Base-by-base conservation (phyloP, 2,329 filamentous ascomycete genomes). In the Helotiales sp. region DNA sequence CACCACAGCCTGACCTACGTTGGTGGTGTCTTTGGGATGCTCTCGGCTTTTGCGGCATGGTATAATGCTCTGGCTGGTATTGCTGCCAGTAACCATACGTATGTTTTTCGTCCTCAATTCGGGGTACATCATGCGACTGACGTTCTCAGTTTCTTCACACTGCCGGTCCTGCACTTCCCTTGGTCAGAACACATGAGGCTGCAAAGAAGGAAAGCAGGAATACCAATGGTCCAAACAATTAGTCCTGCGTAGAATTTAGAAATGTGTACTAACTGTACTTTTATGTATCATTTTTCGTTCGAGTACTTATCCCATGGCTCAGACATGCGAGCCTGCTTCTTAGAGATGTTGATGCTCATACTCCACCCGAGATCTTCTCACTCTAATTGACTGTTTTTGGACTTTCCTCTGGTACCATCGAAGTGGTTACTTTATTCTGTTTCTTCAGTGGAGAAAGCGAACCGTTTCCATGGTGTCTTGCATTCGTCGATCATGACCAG, bases 51-150 rank as follows among this genome's bases (percentile, higher is more conserved):
- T 73, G 75, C 84, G 45, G 85, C 86, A 47, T 88, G 86, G 86
- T 87, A 86, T 78, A 86, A 86, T 73, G 85, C 86, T 63, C 76
- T 86, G 22, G 84, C 84, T 43, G 85, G 85, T 81, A 80, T 87
- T 68, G 81, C 82, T 67, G 85, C 87, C 32, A 71, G 67, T 55
- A 69, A 68, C 49, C 55, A 66, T 40, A 68, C 62, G 67, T 69
- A 61, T n/a, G 64, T 76, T 11, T 17, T 5, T n/a, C 50, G 2
- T 20, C 13, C 15, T 24, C 6, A 28, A 2, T 1, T 15, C 22
- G 13, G 4, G 24, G 22, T 7, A n/a, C 13, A 2, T 5, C 43
- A n/a, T 3, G 11, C 15, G 40, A 37, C 62, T 64, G 17, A 43
- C n/a, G 28, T 45, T 20, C 2, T 24, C 47, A 69, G 64, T 1